These are phyloP conservation scores for Phialophora macrospora DNA, from an alignment of 2,329 filamentous ascomycete species.

Conservation along the genomic window DNA sequence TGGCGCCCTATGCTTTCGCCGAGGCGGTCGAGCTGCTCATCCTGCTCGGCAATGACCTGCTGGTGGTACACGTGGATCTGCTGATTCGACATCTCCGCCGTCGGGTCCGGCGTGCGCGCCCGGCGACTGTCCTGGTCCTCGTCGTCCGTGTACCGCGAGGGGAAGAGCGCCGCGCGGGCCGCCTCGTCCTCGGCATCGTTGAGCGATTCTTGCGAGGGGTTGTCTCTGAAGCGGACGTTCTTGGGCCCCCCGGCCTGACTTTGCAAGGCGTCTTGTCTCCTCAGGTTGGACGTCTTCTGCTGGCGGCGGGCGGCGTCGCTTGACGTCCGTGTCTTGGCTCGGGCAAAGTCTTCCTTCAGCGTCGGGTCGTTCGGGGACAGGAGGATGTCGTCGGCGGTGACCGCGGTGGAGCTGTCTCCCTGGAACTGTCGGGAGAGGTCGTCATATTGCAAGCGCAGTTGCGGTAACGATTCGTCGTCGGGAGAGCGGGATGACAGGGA, in stretches of 20 bases:
- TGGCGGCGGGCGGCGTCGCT: conserved; percentile 33
- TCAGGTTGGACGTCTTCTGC: conserved; percentile 39
- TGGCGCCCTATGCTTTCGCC: conserved; percentile 87
- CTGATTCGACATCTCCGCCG: conserved; percentile 70
- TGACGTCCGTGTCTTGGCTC: conserved; percentile 54
- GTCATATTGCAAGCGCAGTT: conserved; percentile 73
- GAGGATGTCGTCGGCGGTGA: conserved; percentile 58
- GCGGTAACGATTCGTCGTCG: conserved; percentile 50
- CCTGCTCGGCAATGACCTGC: conserved; percentile 82
- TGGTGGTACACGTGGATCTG: conserved; percentile 87
- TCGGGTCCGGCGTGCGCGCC: conserved; percentile 64
- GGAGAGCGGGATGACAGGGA: conserved; percentile 59
- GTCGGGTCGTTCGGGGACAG: conserved; percentile 66
- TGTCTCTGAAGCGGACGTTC: conserved; percentile 85
- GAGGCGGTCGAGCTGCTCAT: conserved; percentile 86
- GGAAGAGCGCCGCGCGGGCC: conserved; percentile 64
- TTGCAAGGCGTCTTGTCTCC: conserved; percentile 44
- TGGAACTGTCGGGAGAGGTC: conserved; percentile 82
- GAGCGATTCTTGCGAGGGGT: conserved; percentile 50
- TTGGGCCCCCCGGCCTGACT: conserved; percentile 57
- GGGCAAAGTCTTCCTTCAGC: conserved; percentile 67
- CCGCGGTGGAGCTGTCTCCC: conserved; percentile 60
- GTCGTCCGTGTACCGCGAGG: conserved; percentile 50
- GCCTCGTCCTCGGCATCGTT: conserved; percentile 55
- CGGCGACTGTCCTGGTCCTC: conserved; percentile 57